Conservation (phyloP, 2,329 filamentous ascomycete genomes). For the Fragosphaeria purpurea region DNA sequence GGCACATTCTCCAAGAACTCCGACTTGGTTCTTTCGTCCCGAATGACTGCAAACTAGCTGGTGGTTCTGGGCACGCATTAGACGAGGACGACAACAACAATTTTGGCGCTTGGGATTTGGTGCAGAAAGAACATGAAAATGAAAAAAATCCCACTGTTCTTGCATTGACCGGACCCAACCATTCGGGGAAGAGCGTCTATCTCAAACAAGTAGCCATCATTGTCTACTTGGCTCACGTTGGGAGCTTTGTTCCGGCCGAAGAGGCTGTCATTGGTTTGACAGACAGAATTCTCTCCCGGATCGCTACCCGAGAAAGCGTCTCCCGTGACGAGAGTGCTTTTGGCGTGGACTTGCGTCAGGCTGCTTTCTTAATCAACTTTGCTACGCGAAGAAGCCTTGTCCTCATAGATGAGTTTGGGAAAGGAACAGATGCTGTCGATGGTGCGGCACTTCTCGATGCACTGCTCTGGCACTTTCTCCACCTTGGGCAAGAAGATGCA, state of each 20-base stretch:
- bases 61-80: constrained; percentile 35
- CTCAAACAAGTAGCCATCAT: constrained; percentile 88
- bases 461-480: constrained; percentile 46
- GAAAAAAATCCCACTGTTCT: constrained; percentile 26
- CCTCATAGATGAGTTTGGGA: constrained; percentile 86
- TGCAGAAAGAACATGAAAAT: too few relatives aligned
- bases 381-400: constrained; percentile 69
- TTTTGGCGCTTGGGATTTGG: too few relatives aligned
- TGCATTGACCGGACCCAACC: constrained; percentile 85
- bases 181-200: constrained; percentile 93
- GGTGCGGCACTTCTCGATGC: constrained; percentile 50
- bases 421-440: constrained; percentile 49
- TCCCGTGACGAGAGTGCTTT: constrained; percentile 52
- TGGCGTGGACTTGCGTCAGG: constrained; percentile 76
- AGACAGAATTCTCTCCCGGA: constrained; percentile 82
- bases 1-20: constrained; percentile 80
- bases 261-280: constrained; percentile 72
- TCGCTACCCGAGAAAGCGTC: constrained; percentile 61
- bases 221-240: constrained; percentile 84
- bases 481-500: constrained; percentile 27
- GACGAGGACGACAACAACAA: constrained; percentile 12
- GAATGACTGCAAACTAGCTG: constrained; percentile 64
- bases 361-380: constrained; percentile 64
- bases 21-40: constrained; percentile 71
- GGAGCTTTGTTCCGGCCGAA: constrained; percentile 80